These are phyloP conservation scores for Colletotrichum graminicola DNA, from an alignment of 2,329 filamentous ascomycete species.

Conservation along the genomic window DNA sequence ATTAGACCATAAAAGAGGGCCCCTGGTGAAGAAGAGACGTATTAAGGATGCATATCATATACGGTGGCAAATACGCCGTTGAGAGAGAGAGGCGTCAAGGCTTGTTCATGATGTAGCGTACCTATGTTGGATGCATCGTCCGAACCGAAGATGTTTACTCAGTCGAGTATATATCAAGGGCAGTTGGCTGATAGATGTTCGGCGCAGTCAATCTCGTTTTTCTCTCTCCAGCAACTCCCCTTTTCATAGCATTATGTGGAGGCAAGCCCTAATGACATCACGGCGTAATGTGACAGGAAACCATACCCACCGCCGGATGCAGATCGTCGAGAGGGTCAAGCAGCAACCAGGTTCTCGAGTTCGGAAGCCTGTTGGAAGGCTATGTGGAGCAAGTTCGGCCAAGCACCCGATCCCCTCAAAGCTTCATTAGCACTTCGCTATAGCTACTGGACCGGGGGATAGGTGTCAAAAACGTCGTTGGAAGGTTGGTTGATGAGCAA, in stretches of 20 bases:
- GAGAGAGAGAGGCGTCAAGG: not conserved
- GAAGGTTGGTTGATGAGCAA: not conserved
- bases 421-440: not conserved
- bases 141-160: not conserved
- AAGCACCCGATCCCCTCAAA: not conserved
- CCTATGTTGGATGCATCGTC: not conserved
- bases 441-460: not conserved
- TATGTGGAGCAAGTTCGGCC: not conserved
- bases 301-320: too few relatives aligned
- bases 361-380: not conserved
- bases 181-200: not conserved
- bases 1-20: conserved; percentile 33
- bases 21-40: not conserved
- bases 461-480: not conserved
- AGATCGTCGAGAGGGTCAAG: too few relatives aligned
- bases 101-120: too few relatives aligned
- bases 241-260: too few relatives aligned
- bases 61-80: not conserved
- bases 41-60: not conserved
- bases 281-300: too few relatives aligned
- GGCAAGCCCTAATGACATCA: too few relatives aligned
- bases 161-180: not conserved
- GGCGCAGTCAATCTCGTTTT: not conserved
- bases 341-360: not conserved
- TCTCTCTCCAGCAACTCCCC: too few relatives aligned